Percentiles rank a stretch among this genome's conserved stretches.
Conservation (phyloP, 139 green algal species). For the Picochlorum sp. region DNA sequence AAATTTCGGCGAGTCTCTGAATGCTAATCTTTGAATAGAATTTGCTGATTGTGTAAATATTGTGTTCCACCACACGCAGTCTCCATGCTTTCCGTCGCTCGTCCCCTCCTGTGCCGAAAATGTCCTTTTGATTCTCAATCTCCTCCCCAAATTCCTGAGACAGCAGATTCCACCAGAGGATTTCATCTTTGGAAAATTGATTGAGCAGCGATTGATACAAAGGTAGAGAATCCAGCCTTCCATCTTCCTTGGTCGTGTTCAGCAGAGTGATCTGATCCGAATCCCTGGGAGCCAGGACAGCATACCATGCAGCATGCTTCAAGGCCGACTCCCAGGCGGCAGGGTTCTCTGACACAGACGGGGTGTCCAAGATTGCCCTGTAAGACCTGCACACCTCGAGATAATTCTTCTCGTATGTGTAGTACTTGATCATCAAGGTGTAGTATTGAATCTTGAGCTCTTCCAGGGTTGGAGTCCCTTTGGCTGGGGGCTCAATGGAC, state of each 20-base stretch:
- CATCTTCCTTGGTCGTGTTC: conserved; percentile 56
- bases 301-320: conserved; percentile 78
- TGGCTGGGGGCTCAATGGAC: conserved; percentile 72
- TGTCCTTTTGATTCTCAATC: conserved; percentile 47
- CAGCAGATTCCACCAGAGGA: conserved; percentile 74
- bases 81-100: conserved; percentile 24
- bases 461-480: conserved; percentile 73
- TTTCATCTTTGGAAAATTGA: conserved; percentile 74
- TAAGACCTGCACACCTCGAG: conserved; percentile 87
- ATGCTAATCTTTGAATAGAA: conserved; percentile 80
- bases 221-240: conserved; percentile 72
- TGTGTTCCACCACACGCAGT: conserved; percentile 86
- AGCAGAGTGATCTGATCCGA: conserved; percentile 82
- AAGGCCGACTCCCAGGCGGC: conserved; percentile 34
- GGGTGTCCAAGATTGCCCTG: conserved; percentile 52
- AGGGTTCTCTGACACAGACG: conserved; percentile 37
- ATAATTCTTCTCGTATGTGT: conserved; percentile 79
- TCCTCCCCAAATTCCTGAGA: conserved; percentile 52
- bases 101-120: conserved; percentile 41
- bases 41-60: conserved; percentile 80
- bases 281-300: conserved; percentile 71
- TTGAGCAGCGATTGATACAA: conserved; percentile 75
- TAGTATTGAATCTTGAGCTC: conserved; percentile 96
- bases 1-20: conserved; percentile 69
- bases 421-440: conserved; percentile 79